A percentile compares a stretch with the other conserved stretches of the same genome.
Evolutionary conservation across 2,329 filamentous ascomycete genomes (phyloP).

Genomic region (Alternaria hordeiaustralica): DNA sequence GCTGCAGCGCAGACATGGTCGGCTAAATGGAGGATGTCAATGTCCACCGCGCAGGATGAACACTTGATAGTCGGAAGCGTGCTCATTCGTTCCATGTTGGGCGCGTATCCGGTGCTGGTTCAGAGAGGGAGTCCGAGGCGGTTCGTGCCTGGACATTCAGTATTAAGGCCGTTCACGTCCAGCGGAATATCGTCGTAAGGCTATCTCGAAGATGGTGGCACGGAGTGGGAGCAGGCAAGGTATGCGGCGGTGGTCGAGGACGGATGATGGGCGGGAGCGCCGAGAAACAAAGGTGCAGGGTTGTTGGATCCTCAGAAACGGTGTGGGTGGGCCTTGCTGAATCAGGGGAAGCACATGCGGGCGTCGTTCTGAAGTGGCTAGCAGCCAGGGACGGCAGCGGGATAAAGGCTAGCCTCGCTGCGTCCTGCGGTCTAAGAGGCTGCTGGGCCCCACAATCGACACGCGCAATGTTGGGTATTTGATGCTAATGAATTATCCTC

Average conservation of each 20-base stretch:
- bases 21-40: slow-evolving; percentile 85
- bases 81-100: slow-evolving; percentile 40
- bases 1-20: slow-evolving; percentile 74
- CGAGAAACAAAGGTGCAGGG: slow-evolving; percentile 35
- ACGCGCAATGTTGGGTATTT: slow-evolving; percentile 44
- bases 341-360: slow-evolving; percentile 39
- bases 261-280: slow-evolving; percentile 27
- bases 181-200: slow-evolving; percentile 21
- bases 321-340: slow-evolving; percentile 33
- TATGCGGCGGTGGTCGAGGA: slow-evolving; percentile 22
- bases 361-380: slow-evolving; percentile 43
- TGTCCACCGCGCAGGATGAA: slow-evolving; percentile 59
- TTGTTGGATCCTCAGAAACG: slow-evolving; percentile 36
- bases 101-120: slow-evolving; percentile 19
- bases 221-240: slow-evolving; percentile 28
- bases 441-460: slow-evolving; percentile 37
- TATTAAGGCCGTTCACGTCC: slow-evolving; percentile 17
- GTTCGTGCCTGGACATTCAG: slow-evolving; percentile 8
- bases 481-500: slow-evolving; percentile 28
- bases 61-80: slow-evolving; percentile 49
- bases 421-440: slow-evolving; percentile 32
- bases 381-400: slow-evolving; percentile 41
- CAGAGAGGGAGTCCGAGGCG: slow-evolving; percentile 8
- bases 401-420: slow-evolving; percentile 36
- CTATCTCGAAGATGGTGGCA: slow-evolving; percentile 31